Base-by-base conservation (phyloP, 169 alveolate genomes). In the Cryptosporidium tyzzeri region DNA sequence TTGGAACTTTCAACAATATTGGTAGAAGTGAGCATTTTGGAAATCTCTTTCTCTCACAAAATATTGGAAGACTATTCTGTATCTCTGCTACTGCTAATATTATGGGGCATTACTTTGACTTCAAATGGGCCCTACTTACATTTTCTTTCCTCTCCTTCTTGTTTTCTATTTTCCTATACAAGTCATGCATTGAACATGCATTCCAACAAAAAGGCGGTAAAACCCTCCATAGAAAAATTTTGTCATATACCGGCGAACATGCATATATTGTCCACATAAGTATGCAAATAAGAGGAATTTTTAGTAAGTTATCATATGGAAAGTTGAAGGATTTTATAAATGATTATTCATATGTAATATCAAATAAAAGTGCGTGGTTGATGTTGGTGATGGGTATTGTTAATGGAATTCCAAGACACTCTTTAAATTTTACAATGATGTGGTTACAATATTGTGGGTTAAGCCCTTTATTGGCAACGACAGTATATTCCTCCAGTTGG, bases 381-480 rank as follows among this genome's bases (percentile, higher is more conserved):
- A 86, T 92, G 92, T 71, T 92, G 65, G 45, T 84, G 5, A 92
- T 92, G 93, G 92, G 94, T 18, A 92, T 92, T 80, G 70, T 92
- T 26, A 92, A 92, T 84, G 94, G 93, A 35, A 92, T 92, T 58
- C 94, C 94, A 37, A 92, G 80, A 10, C 94, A 92, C 80, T 92
- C 92, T 14, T 68, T 92, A 41, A 86, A 91, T 35, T 86, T 92
- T 85, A 92, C 92, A 80, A 92, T 92, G 59, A 87, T 87, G 92
- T 92, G 92, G 92, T 80, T 92, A 50, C 94, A 92, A 85, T 92
- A 92, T 65, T 92, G 94, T 71, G 92, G 92, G 48, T 87, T 92
- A n/a, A 84, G 91, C 9, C 92, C 92, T 86, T 92, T 92, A 51
- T 55, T 75, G 74, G 86, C 93, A 39, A 92, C 93, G 18, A 70